These are phyloP conservation scores for Phytophthora pinifolia DNA, from an alignment of 352 stramenopile species.

Conservation along the genomic window DNA sequence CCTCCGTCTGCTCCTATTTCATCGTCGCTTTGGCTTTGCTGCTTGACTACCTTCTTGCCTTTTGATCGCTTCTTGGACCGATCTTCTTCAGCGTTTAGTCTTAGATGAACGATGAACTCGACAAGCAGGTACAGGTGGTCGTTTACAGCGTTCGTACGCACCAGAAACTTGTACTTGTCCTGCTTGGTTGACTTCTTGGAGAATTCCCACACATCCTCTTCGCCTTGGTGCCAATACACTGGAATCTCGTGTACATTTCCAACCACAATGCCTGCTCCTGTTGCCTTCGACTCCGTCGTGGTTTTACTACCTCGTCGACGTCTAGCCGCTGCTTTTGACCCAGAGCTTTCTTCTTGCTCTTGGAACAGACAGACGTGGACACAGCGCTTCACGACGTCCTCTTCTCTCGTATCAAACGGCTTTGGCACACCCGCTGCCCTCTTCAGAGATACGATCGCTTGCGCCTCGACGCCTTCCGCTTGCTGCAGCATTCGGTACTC, in stretches of 20 bases:
- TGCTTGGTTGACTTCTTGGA: conserved; percentile 74
- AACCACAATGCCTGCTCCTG: conserved; percentile 44
- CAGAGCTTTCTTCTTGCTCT: conserved; percentile 42
- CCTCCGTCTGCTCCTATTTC: conserved; percentile 10
- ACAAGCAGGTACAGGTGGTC: conserved; percentile 68
- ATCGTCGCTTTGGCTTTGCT: conserved; percentile 13
- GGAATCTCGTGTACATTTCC: conserved; percentile 81
- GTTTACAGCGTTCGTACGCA: conserved; percentile 71
- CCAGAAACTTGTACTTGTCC: conserved; percentile 83
- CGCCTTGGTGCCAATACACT: conserved; percentile 62
- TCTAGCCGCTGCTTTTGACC: conserved; percentile 9
- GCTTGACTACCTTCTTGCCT: conserved; percentile 11
- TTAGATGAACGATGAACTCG: conserved; percentile 74
- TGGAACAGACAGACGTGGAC: conserved; percentile 81
- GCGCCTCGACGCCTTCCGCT: conserved; percentile 50
- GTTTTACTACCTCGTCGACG: conserved; percentile 9
- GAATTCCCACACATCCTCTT: conserved; percentile 86
- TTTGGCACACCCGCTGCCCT: conserved; percentile 67
- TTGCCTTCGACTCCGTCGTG: conserved; percentile 2
- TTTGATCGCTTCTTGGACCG: conserved; percentile 17
- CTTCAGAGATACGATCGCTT: conserved; percentile 81
- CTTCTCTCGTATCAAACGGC: conserved; percentile 74
- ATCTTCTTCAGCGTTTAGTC: conserved; percentile 31
- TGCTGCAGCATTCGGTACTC: conserved; percentile 50
- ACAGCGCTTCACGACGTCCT: conserved; percentile 78